Base-by-base conservation (phyloP, 1,284 basidiomycete genomes). In the Cystobasidium slooffiae region DNA sequence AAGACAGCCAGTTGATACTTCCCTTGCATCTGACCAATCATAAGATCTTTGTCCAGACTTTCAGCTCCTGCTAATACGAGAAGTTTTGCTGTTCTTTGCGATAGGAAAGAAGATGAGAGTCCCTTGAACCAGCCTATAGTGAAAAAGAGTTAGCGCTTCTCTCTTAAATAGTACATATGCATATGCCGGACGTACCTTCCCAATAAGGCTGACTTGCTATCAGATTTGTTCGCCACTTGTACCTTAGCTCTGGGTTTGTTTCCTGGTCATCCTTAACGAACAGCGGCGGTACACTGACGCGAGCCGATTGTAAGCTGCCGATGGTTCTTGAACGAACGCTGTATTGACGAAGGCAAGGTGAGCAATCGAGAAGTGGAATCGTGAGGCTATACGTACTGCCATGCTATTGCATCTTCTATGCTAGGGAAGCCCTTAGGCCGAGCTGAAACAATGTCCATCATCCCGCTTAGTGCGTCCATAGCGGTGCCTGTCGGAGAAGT, bases 21-120 rank as follows among this genome's bases (percentile, higher is more conserved):
- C 73, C 95, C 95, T 75, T 83, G 83, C 96, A 99, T 98, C 83
- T 99, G 96, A 0, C 94, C 97, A 63, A 99, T 95, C 91, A 97
- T 97, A 52, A 99, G 86, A 77, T 93, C 90, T 78, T 88, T 91
- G 81, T 99, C 97, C 1, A 99, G 87, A 8, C 94, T 85, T 79
- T 99, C 96, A 9, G 94, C 90, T 0, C 95, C 95, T 0, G 97
- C 96, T 12, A 99, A 86, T 3, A 98, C 87, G 41, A 99, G 87
- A 39, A 99, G 83, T 16, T 94, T 88, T 0, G 94, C 94, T 0
- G 92, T 88, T 18, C 89, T 87, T 0, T 89, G 87, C 0, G 85
- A 82, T 3, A 98, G 85, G 83, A 99, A 99, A 31, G 87, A 86
- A 20, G 83, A 83, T 3, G 93, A 95, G 0, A 99, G 85, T 0